Evolutionary conservation across 2,329 filamentous ascomycete species (phyloP).

Genomic region (Penicillium sp.): DNA sequence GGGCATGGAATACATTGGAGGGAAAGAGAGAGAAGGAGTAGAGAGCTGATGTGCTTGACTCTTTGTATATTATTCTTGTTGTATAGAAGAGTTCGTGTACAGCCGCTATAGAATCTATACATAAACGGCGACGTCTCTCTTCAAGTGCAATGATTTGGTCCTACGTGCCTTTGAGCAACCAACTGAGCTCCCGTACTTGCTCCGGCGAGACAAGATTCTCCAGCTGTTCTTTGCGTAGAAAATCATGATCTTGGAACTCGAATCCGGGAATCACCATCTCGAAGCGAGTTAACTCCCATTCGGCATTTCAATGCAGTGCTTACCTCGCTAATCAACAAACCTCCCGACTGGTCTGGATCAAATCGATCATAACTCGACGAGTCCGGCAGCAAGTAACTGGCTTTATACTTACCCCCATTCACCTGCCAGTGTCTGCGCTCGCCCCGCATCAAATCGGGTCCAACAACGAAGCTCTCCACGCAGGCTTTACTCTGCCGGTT

Average conservation of each 20-base stretch:
- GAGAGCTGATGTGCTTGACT: neutral
- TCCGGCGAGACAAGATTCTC: slow-evolving; percentile 50
- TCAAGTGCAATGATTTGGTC: neutral
- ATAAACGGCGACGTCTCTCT: neutral
- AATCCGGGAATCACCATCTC: slow-evolving; percentile 55
- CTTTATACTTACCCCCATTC: slow-evolving; percentile 61
- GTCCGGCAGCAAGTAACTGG: too few species aligned
- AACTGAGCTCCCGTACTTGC: slow-evolving; percentile 45
- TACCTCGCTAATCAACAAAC: too few species aligned
- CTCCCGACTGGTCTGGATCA: too few species aligned
- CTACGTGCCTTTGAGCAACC: slow-evolving; percentile 22
- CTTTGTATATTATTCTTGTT: slow-evolving; percentile 13
- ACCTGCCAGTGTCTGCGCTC: slow-evolving; percentile 65
- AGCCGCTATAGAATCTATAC: slow-evolving; percentile 3
- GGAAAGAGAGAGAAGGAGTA: slow-evolving; percentile 26
- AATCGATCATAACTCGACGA: too few species aligned
- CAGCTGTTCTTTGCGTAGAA: slow-evolving; percentile 51
- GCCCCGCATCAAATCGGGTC: slow-evolving; percentile 50
- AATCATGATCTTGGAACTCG: slow-evolving; percentile 62
- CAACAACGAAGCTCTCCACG: slow-evolving; percentile 61
- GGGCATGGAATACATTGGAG: slow-evolving; percentile 68
- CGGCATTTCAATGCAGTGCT: too few species aligned
- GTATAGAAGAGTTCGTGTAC: slow-evolving; percentile 8
- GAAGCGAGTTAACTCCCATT: slow-evolving; percentile 46
- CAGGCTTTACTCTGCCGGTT: slow-evolving; percentile 23